Evolutionary conservation across 345 rosid species (phyloP), one percentile per base, ranked within the genome.

Genomic region (Raphanus sativus): DNA sequence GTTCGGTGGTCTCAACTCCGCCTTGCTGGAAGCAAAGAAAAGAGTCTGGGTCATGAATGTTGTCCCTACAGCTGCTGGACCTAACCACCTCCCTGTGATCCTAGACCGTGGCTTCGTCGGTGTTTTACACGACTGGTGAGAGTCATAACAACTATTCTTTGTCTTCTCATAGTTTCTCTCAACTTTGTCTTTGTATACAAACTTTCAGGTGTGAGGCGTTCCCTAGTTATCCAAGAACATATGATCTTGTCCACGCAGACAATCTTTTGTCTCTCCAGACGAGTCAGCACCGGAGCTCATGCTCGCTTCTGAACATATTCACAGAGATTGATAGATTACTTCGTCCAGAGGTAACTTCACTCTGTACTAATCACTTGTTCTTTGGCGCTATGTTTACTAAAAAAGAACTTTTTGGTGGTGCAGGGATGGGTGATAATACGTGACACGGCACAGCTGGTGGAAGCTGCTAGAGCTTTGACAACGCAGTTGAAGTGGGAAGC

Each of bases 31-130:
- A 86, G 82, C 86, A 33, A 89, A 91, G 62, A 96, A 93, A 84
- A 89, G 91, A 11, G 91, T 86, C 2, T 96, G 99, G 99, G 99
- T 96, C 76, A 91, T 96, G 99, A 96, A 96, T 52, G 97, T 90
- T 50, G 97, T 96, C 58, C 97, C 99, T 15, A 91, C 89, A 2
- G 83, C 74, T 76, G 99, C 74, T 76, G 99, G 94, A 74, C 86
- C 87, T 62, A 93, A 96, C 84, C 84, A 85, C 79, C 97, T 96
- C 74, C 92, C 99, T 2, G 40, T 91, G 84, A 93, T 96, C 70
- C 88, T 91, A 40, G 98, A 96, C 84, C 86, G 98, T 76, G 99
- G 99, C 69, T 89, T 90, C 81, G 89, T 93, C 29, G 98, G 99
- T 54, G 96, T 89, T 63, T 75, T 84, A 69, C 99, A 96, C 72